These are phyloP conservation scores for Peronospora farinosa DNA, from an alignment of 352 stramenopile genomes.

Conservation along the genomic window DNA sequence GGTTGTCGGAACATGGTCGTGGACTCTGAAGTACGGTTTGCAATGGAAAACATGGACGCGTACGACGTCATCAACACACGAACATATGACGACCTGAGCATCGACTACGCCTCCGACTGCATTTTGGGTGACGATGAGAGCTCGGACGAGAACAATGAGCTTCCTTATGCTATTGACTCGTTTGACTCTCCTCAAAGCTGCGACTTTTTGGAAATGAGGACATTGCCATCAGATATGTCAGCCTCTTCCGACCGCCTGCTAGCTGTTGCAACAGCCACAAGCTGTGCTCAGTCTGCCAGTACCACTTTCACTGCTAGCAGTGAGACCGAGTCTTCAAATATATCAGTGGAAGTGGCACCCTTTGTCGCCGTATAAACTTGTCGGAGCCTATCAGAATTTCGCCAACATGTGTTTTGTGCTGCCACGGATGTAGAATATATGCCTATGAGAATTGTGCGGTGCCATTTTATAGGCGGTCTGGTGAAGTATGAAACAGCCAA, in stretches of 20 bases:
- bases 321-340: conserved; percentile 14
- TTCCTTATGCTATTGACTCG: conserved; percentile 57
- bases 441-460: conserved; percentile 13
- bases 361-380: conserved; percentile 24
- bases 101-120: conserved; percentile 65
- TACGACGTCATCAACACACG: conserved; percentile 51
- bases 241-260: conserved; percentile 42
- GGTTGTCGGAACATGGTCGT: conserved; percentile 36
- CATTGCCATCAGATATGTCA: conserved; percentile 62
- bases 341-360: conserved; percentile 16
- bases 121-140: conserved; percentile 56
- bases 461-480: conserved; percentile 10
- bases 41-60: conserved; percentile 70
- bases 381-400: conserved; percentile 1
- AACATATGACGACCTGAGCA: conserved; percentile 55
- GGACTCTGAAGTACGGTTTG: conserved; percentile 51
- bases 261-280: conserved; percentile 24
- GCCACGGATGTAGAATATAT: conserved; percentile 29
- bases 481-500: conserved; percentile 18
- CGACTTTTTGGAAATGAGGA: conserved; percentile 54
- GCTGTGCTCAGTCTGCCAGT: conserved; percentile 19
- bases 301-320: conserved; percentile 11
- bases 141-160: conserved; percentile 48
- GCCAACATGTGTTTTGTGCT: not conserved
- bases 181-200: conserved; percentile 48